Base-by-base conservation (phyloP, 2,329 filamentous ascomycete species). In the Monilinia fructicola region DNA sequence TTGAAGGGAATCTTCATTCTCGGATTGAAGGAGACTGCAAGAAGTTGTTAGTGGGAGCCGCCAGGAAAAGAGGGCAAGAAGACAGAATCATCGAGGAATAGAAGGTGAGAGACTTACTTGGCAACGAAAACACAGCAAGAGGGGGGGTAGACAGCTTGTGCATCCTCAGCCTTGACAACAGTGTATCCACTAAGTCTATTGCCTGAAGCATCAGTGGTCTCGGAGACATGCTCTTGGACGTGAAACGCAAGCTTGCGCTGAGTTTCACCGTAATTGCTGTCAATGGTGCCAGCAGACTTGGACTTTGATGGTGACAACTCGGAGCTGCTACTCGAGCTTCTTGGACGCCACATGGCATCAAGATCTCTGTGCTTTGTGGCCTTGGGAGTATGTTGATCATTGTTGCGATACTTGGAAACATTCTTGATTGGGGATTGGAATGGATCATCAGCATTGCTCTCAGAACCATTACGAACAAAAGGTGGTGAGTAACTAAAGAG, bases 81-180 rank as follows among this genome's bases (percentile, higher is more conserved):
- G 38, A 38, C 23, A 18, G 56, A 14, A 38, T 18, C 12, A 26
- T 3, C 10, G 18, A 62, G 26, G 21, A 18, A 46, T 23, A 38
- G 31, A 9, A 38, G n/a, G 26, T 10, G 26, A 52, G 31, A 35
- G 16, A 79, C 84, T 79, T 80, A 89, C 87, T 89, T 89, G 42
- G 87, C 87, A 48, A 88, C 85, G 71, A 89, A 89, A 46, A 89
- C 80, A 72, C 87, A 89, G 50, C 84, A 83, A 10, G 80, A 81
- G 0, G 85, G 79, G 0, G 84, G 81, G 64, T 73, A 76, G 18
- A 72, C 55, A 14, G 69, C 69, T 56, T 76, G 74, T 12, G 74
- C 71, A 68, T 75, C 72, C 23, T 73, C 70, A 42, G 71, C 64
- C 14, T 71, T 70, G 66, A 74, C 63, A 23, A 62, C 46, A 42